A percentile compares a stretch with the other conserved stretches of the same genome.
Evolutionary conservation across 805 yeast genomes (phyloP).

Genomic region (Candida bentonensis): DNA sequence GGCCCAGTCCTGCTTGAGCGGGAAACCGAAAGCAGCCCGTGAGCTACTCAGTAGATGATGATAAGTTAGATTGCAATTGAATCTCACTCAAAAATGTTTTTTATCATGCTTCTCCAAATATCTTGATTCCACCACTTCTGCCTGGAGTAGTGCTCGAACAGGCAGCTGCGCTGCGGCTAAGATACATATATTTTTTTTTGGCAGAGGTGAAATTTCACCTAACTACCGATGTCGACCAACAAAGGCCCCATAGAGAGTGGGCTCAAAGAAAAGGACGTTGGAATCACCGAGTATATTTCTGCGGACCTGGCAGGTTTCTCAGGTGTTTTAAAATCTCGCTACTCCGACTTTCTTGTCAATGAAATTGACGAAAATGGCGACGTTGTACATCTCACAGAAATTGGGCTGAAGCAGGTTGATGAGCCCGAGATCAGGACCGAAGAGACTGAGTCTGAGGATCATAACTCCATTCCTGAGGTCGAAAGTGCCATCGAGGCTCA

Average conservation of each 20-base stretch:
- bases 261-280: constrained; percentile 67
- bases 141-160: too few species aligned
- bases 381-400: constrained; percentile 63
- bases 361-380: constrained; percentile 59
- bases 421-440: constrained; percentile 31
- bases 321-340: constrained; percentile 76
- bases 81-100: too few species aligned
- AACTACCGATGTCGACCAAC: too few species aligned
- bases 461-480: neutral
- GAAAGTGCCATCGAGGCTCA: constrained; percentile 10
- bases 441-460: constrained; percentile 12
- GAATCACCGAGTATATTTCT: constrained; percentile 61
- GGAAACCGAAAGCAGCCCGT: too few species aligned
- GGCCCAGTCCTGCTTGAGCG: too few species aligned
- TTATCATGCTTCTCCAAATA: too few species aligned
- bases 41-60: too few species aligned
- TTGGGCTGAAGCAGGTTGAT: constrained; percentile 47
- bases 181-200: too few species aligned
- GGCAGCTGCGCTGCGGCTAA: too few species aligned
- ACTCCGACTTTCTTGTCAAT: constrained; percentile 86
- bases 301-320: constrained; percentile 44
- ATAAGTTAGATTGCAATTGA: too few species aligned
- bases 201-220: too few species aligned
- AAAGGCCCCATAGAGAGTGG: constrained; percentile 19
- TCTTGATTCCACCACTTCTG: too few species aligned